Evolutionary conservation across 106 monocot genomes (phyloP).

Genomic region (Amphibolis antarctica): DNA sequence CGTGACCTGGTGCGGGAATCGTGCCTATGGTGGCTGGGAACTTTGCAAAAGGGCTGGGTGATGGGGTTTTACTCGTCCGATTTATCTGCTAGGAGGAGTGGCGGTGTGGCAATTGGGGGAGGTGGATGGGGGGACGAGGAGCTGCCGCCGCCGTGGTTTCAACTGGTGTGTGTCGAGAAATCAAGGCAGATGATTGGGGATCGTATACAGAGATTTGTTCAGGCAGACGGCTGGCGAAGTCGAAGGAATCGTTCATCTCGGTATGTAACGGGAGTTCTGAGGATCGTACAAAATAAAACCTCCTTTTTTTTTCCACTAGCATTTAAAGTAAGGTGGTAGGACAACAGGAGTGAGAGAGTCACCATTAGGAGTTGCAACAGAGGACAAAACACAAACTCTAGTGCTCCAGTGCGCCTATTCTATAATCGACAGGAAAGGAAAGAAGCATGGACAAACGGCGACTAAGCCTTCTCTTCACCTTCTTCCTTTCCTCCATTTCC

Average conservation of each 20-base stretch:
- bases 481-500: constrained; percentile 18
- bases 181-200: constrained; percentile 27
- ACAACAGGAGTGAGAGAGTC: too few relatives aligned
- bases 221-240: constrained; percentile 39
- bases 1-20: constrained; percentile 36
- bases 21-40: constrained; percentile 47
- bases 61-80: constrained; percentile 17
- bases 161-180: constrained; percentile 24
- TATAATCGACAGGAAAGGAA: too few relatives aligned
- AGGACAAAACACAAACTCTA: too few relatives aligned
- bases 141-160: constrained; percentile 24
- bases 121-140: too few relatives aligned
- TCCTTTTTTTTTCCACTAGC: too few relatives aligned
- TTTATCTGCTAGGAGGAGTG: neutral
- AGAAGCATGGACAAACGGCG: too few relatives aligned
- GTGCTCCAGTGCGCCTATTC: too few relatives aligned
- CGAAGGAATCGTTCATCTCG: constrained; percentile 46
- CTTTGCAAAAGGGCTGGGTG: constrained; percentile 49
- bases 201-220: constrained; percentile 44
- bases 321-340: too few relatives aligned
- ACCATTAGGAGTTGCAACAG: too few relatives aligned
- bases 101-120: constrained; percentile 5
- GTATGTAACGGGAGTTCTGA: constrained; percentile 66
- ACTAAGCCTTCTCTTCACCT: neutral
- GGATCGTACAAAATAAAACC: too few relatives aligned